Percentiles rank a stretch among this genome's conserved stretches.
These are phyloP conservation scores for Barbatosphaeria neglecta DNA, from an alignment of 495 filamentous ascomycete species.

Conservation along the genomic window DNA sequence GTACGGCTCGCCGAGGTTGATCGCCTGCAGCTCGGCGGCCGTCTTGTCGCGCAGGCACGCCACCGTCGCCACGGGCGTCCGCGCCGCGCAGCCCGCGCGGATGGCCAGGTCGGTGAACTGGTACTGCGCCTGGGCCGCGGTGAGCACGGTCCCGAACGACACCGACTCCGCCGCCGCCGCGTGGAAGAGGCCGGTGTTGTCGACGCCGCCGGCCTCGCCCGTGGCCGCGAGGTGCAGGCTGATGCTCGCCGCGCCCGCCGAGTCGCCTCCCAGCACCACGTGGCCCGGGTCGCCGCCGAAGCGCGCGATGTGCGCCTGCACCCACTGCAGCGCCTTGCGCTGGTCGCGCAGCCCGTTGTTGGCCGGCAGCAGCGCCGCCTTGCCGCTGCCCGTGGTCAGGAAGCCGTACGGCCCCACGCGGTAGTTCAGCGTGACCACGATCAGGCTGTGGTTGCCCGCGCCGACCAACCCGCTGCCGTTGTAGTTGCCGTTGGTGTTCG, in stretches of 20 bases:
- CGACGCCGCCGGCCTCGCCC: constrained; percentile 22
- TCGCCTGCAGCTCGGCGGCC: constrained; percentile 33
- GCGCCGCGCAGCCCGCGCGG: constrained; percentile 39
- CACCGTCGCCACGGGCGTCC: constrained; percentile 32
- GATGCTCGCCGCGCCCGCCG: constrained; percentile 21
- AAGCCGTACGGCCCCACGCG: constrained; percentile 64
- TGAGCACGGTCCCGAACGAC: constrained; percentile 50
- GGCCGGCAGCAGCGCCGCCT: constrained; percentile 32
- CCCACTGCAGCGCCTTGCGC: constrained; percentile 52
- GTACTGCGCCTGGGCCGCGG: constrained; percentile 49
- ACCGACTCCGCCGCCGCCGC: constrained; percentile 54
- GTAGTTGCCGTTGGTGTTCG: constrained; percentile 47
- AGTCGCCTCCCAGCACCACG: constrained; percentile 55
- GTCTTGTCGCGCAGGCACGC: constrained; percentile 46
- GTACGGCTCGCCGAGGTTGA: constrained; percentile 43
- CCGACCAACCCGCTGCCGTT: constrained; percentile 50
- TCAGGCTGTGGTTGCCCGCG: constrained; percentile 43
- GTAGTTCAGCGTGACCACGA: constrained; percentile 62
- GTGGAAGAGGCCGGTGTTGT: constrained; percentile 46
- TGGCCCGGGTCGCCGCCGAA: constrained; percentile 53
- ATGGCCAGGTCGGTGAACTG: constrained; percentile 50
- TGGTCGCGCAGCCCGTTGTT: constrained; percentile 68
- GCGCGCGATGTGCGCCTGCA: constrained; percentile 48
- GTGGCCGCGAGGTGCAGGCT: constrained; percentile 15
- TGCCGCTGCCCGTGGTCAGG: constrained; percentile 45